Conservation (phyloP, 1,139 yeast species). For the Yamadazyma mexicana region DNA sequence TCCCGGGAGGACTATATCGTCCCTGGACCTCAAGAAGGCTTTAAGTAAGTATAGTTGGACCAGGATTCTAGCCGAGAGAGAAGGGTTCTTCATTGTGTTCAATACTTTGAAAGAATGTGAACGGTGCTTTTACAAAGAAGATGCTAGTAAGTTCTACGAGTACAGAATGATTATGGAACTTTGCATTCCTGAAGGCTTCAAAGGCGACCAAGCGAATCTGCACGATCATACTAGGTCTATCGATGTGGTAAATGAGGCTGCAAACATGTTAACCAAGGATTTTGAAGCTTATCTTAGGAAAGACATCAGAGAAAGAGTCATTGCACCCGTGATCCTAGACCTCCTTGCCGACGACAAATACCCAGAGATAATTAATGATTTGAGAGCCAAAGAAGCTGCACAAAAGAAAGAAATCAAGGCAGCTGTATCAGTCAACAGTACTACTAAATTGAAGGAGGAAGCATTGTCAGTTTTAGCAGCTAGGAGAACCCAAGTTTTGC, state of each 20-base stretch:
- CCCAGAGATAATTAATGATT: constrained; percentile 51
- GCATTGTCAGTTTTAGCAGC: constrained; percentile 31
- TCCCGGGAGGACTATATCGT: constrained; percentile 49
- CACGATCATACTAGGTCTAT: constrained; percentile 15
- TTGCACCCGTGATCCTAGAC: constrained; percentile 71
- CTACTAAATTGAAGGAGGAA: constrained; percentile 20
- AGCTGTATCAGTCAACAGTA: constrained; percentile 10
- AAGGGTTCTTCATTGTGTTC: constrained; percentile 74
- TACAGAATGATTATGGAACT: constrained; percentile 59
- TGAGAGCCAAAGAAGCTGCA: constrained; percentile 38
- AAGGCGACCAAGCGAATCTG: constrained; percentile 9
- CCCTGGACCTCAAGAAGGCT: constrained; percentile 54
- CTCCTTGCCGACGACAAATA: constrained; percentile 60
- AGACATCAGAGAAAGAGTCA: constrained; percentile 72
- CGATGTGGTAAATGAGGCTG: constrained; percentile 56
- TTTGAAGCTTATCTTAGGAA: constrained; percentile 62
- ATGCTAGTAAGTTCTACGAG: constrained; percentile 55
- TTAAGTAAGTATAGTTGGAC: constrained; percentile 64
- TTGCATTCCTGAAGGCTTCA: constrained; percentile 39
- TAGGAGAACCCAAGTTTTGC: constrained; percentile 30
- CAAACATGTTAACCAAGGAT: constrained; percentile 59
- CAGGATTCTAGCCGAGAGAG: constrained; percentile 57
- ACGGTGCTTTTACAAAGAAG: constrained; percentile 64
- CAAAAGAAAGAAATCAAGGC: constrained; percentile 20
- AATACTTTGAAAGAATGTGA: constrained; percentile 63